A percentile compares a stretch with the other conserved stretches of the same genome.
Conservation (phyloP, 257 asterid genomes). For the Penstemon davidsonii region DNA sequence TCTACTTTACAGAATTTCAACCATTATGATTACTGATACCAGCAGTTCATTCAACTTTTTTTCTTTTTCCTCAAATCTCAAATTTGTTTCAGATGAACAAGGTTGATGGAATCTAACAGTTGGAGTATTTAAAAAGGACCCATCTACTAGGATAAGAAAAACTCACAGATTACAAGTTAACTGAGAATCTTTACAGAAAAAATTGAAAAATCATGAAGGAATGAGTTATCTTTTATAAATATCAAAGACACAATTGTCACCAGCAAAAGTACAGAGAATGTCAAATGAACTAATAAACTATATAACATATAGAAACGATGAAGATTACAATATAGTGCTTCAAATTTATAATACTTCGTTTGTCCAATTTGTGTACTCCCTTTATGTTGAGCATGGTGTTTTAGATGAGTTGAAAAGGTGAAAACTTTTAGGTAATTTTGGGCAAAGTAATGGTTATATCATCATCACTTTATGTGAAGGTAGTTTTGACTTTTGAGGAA, state of each 20-base stretch:
- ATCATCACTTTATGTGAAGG: too few relatives aligned
- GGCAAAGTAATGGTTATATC: too few relatives aligned
- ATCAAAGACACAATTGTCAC: constrained; percentile 26
- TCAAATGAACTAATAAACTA: constrained; percentile 7
- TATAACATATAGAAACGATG: not conserved
- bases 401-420: too few relatives aligned
- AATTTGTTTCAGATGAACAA: constrained; percentile 26
- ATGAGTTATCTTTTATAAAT: constrained; percentile 11
- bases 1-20: constrained; percentile 20
- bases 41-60: constrained; percentile 25
- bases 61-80: constrained; percentile 19
- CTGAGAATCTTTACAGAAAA: constrained; percentile 54
- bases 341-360: too few relatives aligned
- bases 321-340: not conserved
- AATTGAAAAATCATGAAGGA: constrained; percentile 45
- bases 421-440: too few relatives aligned
- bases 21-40: constrained; percentile 21
- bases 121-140: constrained; percentile 26
- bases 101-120: constrained; percentile 26
- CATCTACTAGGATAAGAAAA: constrained; percentile 48
- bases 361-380: too few relatives aligned
- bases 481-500: too few relatives aligned
- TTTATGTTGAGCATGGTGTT: too few relatives aligned
- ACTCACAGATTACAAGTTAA: constrained; percentile 60
- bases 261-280: constrained; percentile 16